These are phyloP conservation scores for Heritiera fomes DNA, from an alignment of 345 rosid species.

Conservation along the genomic window DNA sequence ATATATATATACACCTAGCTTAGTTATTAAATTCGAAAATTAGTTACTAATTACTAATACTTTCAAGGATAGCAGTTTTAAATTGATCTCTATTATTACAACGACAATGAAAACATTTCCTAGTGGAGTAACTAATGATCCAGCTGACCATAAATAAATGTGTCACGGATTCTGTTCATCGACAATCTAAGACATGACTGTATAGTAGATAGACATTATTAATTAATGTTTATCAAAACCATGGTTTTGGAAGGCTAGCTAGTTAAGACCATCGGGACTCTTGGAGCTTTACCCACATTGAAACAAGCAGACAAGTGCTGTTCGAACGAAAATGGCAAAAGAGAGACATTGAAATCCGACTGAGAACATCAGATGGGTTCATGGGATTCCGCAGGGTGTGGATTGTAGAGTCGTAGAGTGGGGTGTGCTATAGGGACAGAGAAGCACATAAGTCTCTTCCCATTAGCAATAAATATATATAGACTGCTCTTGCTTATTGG, in stretches of 20 bases:
- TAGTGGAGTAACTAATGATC: not conserved
- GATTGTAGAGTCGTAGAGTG: not conserved
- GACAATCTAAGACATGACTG: not conserved
- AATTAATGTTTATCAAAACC: not conserved
- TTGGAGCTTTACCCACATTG: not conserved
- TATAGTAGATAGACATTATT: not conserved
- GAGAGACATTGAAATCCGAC: conserved; percentile 12
- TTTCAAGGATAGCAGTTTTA: not conserved
- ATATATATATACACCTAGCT: too few species aligned
- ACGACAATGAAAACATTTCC: not conserved
- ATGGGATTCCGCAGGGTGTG: conserved; percentile 32
- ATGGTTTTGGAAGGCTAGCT: not conserved
- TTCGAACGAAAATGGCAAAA: not conserved
- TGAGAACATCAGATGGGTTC: conserved; percentile 30
- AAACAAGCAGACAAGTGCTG: not conserved
- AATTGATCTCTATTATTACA: not conserved
- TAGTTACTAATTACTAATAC: not conserved
- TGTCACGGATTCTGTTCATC: not conserved
- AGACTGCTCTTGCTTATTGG: not conserved
- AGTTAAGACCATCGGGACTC: not conserved
- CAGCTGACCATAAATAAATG: not conserved
- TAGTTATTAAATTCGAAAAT: not conserved
- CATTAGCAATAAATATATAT: not conserved
- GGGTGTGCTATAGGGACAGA: not conserved
- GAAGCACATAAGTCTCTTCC: not conserved